Percentiles rank a stretch among this genome's conserved stretches.
Conservation (phyloP, 179 eudicot genomes). For the Beta macrorhiza region DNA sequence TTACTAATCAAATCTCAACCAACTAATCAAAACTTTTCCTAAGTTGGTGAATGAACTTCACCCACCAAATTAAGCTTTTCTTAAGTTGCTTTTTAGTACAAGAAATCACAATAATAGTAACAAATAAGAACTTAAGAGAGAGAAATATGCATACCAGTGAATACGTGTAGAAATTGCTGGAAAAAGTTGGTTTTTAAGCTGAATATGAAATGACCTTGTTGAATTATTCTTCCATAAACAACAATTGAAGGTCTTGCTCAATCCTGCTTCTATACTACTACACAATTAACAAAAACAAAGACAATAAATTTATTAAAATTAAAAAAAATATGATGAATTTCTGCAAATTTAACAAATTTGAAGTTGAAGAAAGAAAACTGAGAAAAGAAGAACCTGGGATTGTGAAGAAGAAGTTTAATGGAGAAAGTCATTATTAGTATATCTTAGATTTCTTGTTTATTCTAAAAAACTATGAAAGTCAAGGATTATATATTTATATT, state of each 20-base stretch:
- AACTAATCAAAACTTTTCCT: too few relatives aligned
- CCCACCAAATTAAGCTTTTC: too few relatives aligned
- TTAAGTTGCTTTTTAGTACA: too few relatives aligned
- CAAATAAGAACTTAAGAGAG: background rate
- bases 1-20: too few relatives aligned
- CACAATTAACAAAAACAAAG: background rate
- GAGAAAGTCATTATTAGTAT: conserved; percentile 18
- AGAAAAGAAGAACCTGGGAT: conserved; percentile 20
- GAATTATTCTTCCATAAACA: conserved; percentile 19
- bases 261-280: conserved; percentile 22
- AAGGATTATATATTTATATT: too few relatives aligned
- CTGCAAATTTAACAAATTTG: background rate
- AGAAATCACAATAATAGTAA: too few relatives aligned
- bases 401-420: conserved; percentile 1
- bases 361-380: background rate
- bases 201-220: background rate
- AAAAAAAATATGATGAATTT: background rate
- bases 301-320: too few relatives aligned
- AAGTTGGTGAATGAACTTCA: too few relatives aligned
- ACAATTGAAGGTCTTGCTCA: background rate
- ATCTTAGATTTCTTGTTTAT: background rate
- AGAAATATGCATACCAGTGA: conserved; percentile 23
- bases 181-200: conserved; percentile 14
- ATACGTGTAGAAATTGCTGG: conserved; percentile 10
- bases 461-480: too few relatives aligned